Percentiles rank a stretch among this genome's conserved stretches.
Evolutionary conservation across 2,329 filamentous ascomycete genomes (phyloP).

Genomic region (Stylonectria norvegica): DNA sequence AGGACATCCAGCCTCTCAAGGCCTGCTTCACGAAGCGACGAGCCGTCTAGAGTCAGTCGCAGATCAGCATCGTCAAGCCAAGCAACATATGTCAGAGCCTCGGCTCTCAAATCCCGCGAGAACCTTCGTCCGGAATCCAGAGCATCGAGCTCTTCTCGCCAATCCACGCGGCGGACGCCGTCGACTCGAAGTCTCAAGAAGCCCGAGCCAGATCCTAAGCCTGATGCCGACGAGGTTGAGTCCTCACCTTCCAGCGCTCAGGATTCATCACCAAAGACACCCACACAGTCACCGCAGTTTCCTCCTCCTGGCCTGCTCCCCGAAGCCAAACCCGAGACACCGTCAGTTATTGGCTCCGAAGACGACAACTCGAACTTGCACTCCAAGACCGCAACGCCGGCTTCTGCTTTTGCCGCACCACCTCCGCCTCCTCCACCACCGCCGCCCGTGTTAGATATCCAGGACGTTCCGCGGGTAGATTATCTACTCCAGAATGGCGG

Average conservation of each 20-base stretch:
- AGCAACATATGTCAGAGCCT: constrained; percentile 48
- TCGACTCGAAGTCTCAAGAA: constrained; percentile 35
- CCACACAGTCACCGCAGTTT: constrained; percentile 53
- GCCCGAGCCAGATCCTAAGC: constrained; percentile 39
- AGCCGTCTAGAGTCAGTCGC: constrained; percentile 49
- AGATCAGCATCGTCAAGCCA: constrained; percentile 58
- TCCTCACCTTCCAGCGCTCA: constrained; percentile 46
- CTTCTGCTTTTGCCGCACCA: constrained; percentile 31
- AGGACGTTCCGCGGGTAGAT: constrained; percentile 78
- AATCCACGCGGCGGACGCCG: constrained; percentile 35
- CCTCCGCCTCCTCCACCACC: constrained; percentile 54
- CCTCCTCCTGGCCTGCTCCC: constrained; percentile 41
- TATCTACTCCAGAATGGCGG: constrained; percentile 90
- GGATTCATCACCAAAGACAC: constrained; percentile 59
- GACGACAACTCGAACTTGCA: constrained; percentile 30
- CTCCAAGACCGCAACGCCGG: constrained; percentile 40
- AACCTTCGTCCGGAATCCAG: constrained; percentile 35
- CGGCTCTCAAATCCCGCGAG: constrained; percentile 34
- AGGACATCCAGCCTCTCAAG: constrained; percentile 43
- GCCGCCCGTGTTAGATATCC: constrained; percentile 68
- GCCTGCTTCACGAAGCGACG: constrained; percentile 46
- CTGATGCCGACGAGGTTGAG: constrained; percentile 45
- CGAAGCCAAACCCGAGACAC: constrained; percentile 36
- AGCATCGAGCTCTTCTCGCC: constrained; percentile 33
- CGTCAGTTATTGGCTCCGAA: constrained; percentile 36